Evolutionary conservation across 805 yeast species (phyloP).

Genomic region (Komagataella populi): DNA sequence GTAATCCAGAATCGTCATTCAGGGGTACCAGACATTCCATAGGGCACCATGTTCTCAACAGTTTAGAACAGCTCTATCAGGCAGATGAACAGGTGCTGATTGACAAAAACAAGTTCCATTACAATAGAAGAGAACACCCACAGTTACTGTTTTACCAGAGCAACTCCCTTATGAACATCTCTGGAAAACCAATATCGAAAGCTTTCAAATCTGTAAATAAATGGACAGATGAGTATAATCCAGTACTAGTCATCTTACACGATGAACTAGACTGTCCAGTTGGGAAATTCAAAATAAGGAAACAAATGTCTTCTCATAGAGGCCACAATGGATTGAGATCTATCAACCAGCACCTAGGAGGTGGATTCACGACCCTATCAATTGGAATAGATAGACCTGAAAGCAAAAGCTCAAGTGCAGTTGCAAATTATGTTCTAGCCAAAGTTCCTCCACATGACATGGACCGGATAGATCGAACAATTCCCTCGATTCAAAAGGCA

Average conservation of each 20-base stretch:
- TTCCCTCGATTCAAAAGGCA: background rate
- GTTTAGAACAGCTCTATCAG: conserved; percentile 4
- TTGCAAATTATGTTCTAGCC: conserved; percentile 52
- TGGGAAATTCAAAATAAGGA: conserved; percentile 55
- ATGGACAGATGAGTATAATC: conserved; percentile 14
- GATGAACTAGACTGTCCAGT: conserved; percentile 62
- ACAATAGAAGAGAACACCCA: conserved; percentile 7
- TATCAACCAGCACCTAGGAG: conserved; percentile 31
- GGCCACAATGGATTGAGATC: conserved; percentile 81
- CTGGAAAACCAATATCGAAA: conserved; percentile 43
- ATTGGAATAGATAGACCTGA: conserved; percentile 70
- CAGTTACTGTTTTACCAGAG: conserved; percentile 33
- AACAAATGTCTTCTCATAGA: conserved; percentile 45
- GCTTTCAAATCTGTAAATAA: conserved; percentile 26
- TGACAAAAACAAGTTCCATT: conserved; percentile 12
- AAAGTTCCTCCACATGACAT: conserved; percentile 33
- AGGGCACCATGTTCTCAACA: conserved; percentile 42
- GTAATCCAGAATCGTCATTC: conserved; percentile 62
- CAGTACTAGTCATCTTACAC: conserved; percentile 47
- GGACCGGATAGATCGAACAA: background rate
- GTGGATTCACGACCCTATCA: conserved; percentile 48
- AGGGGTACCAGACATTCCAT: conserved; percentile 63
- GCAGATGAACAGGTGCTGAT: conserved; percentile 5
- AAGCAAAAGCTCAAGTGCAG: conserved; percentile 24
- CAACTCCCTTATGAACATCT: conserved; percentile 54